Base-by-base conservation (phyloP, 371 early-diverging fungal species). In the Lichtheimia hyalospora region DNA sequence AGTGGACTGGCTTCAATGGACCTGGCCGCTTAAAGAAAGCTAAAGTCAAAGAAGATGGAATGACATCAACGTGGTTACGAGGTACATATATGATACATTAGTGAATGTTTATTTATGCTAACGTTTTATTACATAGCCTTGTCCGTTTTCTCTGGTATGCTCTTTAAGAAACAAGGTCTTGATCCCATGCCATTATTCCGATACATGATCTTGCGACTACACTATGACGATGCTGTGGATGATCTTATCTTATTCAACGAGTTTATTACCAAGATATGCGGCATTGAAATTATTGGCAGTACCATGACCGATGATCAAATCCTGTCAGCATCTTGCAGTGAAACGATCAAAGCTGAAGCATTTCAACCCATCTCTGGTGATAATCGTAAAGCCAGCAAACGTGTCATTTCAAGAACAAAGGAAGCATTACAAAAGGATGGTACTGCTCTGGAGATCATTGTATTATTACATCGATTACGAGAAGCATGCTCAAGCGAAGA, bases 241-340 rank as follows among this genome's bases (percentile, higher is more conserved):
- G 84, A 85, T 53, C 67, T 87, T 1, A 63, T 87, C 3, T 68
- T 94, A 1, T 66, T 94, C 39, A 82, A 85, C n/a, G 91, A 93
- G 62, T 71, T 93, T 13, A 74, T 94, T 6, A 78, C 81, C 12
- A 84, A 85, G 56, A 84, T 92, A 84, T 78, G 83, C n/a, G 92
- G 92, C 21, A 79, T 92, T 25, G 84, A 89, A 55, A 77, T 81
- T 5, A 67, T 81, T 3, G 88, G 71, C 10, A 69, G 68, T 25
- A 82, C 79, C 0, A 56, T 81, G 28, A 79, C 79, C 3, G 79
- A 83, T 24, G 64, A 75, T 15, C 91, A 92, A 60, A 71, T 91
- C 16, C 81, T 78, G 2, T 82, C 88, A 2, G 75, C 92, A 49
- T 86, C 87, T 1, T 92, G 91, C 39, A 84, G 90, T 3, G 89